phyloP scores from a whole-genome alignment of 2,329 filamentous ascomycete species.

The Aspergillus fructus region DNA sequence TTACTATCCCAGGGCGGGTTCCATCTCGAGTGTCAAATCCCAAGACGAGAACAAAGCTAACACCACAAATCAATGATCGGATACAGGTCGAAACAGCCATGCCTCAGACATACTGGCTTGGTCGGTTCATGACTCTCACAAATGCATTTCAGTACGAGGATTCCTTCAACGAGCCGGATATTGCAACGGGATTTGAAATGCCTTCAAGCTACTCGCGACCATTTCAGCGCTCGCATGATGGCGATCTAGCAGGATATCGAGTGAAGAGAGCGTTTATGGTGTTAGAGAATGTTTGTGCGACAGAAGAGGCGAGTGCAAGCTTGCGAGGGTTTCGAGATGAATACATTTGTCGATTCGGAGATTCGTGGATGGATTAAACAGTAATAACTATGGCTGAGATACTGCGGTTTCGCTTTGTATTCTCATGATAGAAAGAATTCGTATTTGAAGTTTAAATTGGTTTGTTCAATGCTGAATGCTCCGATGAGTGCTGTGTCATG shows the following conservation, averaged over 20 bases:
- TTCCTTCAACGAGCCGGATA: constrained; percentile 30
- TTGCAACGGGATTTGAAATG: constrained; percentile 26
- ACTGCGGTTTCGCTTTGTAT: background rate
- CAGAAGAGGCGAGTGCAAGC: constrained; percentile 35
- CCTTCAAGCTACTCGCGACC: constrained; percentile 21
- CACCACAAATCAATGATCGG: background rate
- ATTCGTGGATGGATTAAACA: constrained; percentile 19
- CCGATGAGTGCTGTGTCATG: background rate
- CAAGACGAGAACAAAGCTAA: constrained; percentile 10
- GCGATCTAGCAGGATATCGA: constrained; percentile 21
- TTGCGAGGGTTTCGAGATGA: constrained; percentile 29
- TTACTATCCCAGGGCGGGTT: background rate
- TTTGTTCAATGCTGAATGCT: background rate
- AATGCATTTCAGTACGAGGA: constrained; percentile 34
- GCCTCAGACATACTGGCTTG: constrained; percentile 31
- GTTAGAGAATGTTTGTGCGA: constrained; percentile 33
- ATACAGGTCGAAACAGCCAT: constrained; percentile 25
- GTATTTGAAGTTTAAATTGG: background rate
- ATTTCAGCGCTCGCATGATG: constrained; percentile 13
- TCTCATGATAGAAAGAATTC: background rate
- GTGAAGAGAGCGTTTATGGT: constrained; percentile 35
- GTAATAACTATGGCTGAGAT: background rate
- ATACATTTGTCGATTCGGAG: constrained; percentile 25
- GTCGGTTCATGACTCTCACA: constrained; percentile 30
- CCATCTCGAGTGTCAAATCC: background rate